Percentiles rank a stretch among this genome's conserved stretches.
Conservation (phyloP, 768 basidiomycete genomes). For the Amanita phalloides region DNA sequence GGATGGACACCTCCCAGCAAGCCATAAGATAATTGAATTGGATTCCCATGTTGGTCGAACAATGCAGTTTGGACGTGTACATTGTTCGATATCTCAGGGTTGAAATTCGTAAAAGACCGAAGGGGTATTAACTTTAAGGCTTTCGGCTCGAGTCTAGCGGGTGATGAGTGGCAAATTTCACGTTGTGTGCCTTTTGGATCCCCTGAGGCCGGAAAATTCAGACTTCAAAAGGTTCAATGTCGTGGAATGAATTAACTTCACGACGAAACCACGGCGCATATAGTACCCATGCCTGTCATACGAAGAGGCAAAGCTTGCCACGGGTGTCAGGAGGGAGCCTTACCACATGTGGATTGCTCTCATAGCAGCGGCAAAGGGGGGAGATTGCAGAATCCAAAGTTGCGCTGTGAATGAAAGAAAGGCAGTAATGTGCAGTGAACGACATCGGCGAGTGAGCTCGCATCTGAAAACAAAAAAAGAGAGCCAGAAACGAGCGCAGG, state of each 20-base stretch:
- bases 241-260: background rate
- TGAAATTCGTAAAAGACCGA: no score
- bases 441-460: no score
- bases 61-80: background rate
- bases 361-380: background rate
- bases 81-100: background rate
- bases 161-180: no score
- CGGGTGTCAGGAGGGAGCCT: background rate
- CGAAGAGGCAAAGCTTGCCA: background rate
- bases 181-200: background rate
- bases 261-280: background rate
- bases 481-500: no score
- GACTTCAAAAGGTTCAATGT: background rate
- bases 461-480: no score
- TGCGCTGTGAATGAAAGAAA: background rate
- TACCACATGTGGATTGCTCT: background rate
- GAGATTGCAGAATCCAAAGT: background rate
- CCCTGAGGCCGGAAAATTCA: background rate
- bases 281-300: background rate
- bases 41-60: background rate
- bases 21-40: background rate
- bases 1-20: background rate
- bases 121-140: no score
- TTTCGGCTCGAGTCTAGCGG: no score
- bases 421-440: background rate